Percentiles rank a stretch among this genome's conserved stretches.
Conservation (phyloP, 163 green algal species). For the Scenedesmus sp. region DNA sequence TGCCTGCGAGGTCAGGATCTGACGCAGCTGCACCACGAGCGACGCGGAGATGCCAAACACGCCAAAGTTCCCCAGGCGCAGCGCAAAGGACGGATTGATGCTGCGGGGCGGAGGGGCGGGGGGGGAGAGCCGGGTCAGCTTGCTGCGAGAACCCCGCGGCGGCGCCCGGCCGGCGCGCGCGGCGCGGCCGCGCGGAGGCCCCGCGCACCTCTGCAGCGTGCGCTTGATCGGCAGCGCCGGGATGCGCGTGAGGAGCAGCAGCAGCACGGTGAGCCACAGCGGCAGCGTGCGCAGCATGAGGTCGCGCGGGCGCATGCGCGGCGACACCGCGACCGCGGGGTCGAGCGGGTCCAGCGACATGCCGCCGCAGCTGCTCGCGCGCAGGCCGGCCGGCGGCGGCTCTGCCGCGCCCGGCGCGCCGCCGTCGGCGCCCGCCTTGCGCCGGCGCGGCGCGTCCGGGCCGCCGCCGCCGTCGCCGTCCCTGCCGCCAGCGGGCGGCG, state of each 20-base stretch:
- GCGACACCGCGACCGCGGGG: background rate
- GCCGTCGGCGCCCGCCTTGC: background rate
- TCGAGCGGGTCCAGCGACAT: conserved; percentile 23
- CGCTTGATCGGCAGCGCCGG: conserved; percentile 30
- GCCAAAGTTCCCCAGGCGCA: conserved; percentile 45
- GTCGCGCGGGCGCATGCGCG: background rate
- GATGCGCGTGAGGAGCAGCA: conserved; percentile 27
- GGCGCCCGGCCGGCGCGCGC: too few species aligned
- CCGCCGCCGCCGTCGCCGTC: background rate
- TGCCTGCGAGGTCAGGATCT: conserved; percentile 27
- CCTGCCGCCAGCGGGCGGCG: background rate
- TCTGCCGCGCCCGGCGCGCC: background rate
- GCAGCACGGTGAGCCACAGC: conserved; percentile 38
- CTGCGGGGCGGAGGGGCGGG: background rate
- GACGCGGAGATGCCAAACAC: conserved; percentile 40
- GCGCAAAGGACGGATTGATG: conserved; percentile 29
- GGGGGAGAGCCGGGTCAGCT: background rate
- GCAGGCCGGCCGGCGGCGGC: background rate
- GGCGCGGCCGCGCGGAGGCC: too few species aligned
- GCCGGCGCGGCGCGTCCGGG: background rate
- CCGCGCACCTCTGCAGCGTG: conserved; percentile 37
- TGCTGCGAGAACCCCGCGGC: background rate
- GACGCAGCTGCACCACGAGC: conserved; percentile 45
- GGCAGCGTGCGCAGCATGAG: conserved; percentile 39
- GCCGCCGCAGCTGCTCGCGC: background rate